phyloP scores from a whole-genome alignment of 805 yeast genomes.

The Metschnikowia lachancei region DNA sequence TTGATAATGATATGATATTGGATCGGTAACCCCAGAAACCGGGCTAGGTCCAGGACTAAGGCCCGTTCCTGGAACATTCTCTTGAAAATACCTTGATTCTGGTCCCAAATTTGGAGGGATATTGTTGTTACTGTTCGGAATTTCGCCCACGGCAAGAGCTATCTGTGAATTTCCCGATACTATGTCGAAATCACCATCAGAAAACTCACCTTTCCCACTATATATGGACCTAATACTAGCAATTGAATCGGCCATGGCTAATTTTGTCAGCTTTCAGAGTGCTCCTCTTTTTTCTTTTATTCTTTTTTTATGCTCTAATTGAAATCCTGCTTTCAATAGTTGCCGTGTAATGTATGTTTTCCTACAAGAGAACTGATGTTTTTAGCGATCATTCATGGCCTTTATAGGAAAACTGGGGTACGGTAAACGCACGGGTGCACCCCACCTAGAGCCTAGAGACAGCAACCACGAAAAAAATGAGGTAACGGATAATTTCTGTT shows the following conservation, averaged over 20 bases:
- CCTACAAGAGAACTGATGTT: background rate
- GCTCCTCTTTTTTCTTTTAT: background rate
- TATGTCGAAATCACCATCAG: constrained; percentile 11
- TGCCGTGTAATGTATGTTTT: background rate
- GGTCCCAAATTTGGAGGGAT: too few relatives aligned
- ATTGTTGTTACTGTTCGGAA: too few relatives aligned
- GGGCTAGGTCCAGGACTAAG: too few relatives aligned
- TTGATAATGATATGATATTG: too few relatives aligned
- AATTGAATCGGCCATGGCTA: constrained; percentile 40
- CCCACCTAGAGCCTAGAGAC: background rate
- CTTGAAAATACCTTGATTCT: too few relatives aligned
- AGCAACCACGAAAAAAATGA: constrained; percentile 1
- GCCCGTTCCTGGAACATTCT: too few relatives aligned
- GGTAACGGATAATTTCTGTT: background rate
- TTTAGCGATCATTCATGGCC: background rate
- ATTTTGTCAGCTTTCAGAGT: background rate
- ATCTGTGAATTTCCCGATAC: constrained; percentile 1
- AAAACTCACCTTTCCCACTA: constrained; percentile 32
- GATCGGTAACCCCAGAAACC: too few relatives aligned
- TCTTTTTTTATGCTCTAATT: background rate
- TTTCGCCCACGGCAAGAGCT: background rate
- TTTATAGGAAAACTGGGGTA: constrained; percentile 10
- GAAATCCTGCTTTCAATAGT: too few relatives aligned
- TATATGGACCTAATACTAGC: constrained; percentile 40
- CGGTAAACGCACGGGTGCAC: constrained; percentile 1